Conservation (phyloP, 495 filamentous ascomycete genomes). For the Neurospora sp. region DNA sequence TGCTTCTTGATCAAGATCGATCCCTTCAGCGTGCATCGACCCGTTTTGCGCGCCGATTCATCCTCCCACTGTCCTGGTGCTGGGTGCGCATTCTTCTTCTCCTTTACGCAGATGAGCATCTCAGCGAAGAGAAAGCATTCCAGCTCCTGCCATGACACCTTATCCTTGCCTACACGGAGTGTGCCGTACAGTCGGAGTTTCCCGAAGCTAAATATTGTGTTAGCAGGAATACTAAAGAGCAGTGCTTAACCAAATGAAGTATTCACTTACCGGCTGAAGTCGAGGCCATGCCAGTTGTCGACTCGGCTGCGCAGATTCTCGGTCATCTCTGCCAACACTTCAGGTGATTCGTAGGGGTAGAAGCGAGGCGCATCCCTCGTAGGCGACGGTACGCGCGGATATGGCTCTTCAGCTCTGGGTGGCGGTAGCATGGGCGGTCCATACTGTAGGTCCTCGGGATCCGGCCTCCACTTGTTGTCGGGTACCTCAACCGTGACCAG, state of each 20-base stretch:
- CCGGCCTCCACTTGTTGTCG: slow-evolving; percentile 82
- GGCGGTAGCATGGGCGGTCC: slow-evolving; percentile 45
- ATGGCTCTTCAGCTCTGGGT: slow-evolving; percentile 31
- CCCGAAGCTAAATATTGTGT: slow-evolving; percentile 56
- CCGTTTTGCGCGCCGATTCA: slow-evolving; percentile 52
- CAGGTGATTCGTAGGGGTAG: slow-evolving; percentile 49
- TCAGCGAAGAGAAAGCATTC: slow-evolving; percentile 96
- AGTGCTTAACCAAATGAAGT: background rate
- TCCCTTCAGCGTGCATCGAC: slow-evolving; percentile 84
- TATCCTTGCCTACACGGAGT: slow-evolving; percentile 91
- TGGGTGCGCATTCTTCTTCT: slow-evolving; percentile 61
- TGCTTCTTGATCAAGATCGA: slow-evolving; percentile 99
- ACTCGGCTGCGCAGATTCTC: slow-evolving; percentile 77
- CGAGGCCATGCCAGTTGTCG: slow-evolving; percentile 98
- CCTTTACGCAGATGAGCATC: slow-evolving; percentile 99
- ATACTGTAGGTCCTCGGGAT: slow-evolving; percentile 69
- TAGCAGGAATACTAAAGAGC: background rate
- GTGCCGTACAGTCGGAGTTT: slow-evolving; percentile 88
- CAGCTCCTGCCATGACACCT: slow-evolving; percentile 94
- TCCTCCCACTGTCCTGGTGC: slow-evolving; percentile 49
- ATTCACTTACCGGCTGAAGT: slow-evolving; percentile 65
- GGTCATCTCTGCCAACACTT: slow-evolving; percentile 73
- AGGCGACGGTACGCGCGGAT: slow-evolving; percentile 39
- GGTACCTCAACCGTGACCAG: slow-evolving; percentile 90
- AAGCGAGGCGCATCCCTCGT: slow-evolving; percentile 42